These are phyloP conservation scores for Trichophyton equinum DNA, from an alignment of 2,329 filamentous ascomycete species.

Conservation along the genomic window DNA sequence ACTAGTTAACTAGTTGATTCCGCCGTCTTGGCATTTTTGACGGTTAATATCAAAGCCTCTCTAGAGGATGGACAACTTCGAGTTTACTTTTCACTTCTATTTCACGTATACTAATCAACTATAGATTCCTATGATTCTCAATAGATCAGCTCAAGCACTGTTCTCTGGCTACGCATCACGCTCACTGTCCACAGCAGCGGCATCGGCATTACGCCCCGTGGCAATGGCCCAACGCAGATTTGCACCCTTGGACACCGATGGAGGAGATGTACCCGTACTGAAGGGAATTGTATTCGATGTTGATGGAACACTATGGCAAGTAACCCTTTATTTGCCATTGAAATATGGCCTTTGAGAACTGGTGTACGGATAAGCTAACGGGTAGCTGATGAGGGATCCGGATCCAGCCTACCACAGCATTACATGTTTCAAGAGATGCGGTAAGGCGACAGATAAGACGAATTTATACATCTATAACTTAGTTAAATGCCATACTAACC, in stretches of 20 bases:
- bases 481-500: neutral
- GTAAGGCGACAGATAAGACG: slow-evolving; percentile 20
- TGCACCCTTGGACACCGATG: slow-evolving; percentile 35
- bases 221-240: slow-evolving; percentile 31
- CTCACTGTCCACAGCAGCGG: neutral
- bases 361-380: neutral
- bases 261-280: slow-evolving; percentile 32
- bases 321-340: neutral
- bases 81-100: neutral
- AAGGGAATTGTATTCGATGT: slow-evolving; percentile 74
- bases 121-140: neutral
- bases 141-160: neutral
- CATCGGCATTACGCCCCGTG: slow-evolving; percentile 10
- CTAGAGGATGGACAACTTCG: neutral
- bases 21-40: too few species aligned
- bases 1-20: too few species aligned
- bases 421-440: slow-evolving; percentile 94
- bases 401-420: slow-evolving; percentile 65
- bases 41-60: too few species aligned
- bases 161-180: neutral
- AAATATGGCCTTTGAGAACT: neutral
- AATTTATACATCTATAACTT: neutral
- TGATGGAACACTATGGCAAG: slow-evolving; percentile 84
- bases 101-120: neutral
- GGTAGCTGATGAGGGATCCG: neutral